Conservation (phyloP, 129 eudicot species). For the Dittrichia graveolens region DNA sequence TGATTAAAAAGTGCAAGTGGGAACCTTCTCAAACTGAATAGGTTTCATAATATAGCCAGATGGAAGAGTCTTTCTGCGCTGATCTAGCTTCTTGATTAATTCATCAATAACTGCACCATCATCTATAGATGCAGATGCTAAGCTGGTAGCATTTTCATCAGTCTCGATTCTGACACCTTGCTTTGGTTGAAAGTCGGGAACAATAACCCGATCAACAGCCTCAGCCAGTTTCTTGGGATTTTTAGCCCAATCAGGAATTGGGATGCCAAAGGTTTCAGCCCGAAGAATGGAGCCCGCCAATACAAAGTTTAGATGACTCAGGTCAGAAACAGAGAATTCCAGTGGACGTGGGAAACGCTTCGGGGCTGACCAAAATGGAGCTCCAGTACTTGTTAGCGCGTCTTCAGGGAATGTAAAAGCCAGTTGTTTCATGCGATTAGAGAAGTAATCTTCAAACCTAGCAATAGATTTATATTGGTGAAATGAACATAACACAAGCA, state of each 20-base stretch:
- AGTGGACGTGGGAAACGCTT: conserved; percentile 86
- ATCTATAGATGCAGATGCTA: conserved; percentile 73
- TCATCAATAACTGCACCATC: conserved; percentile 75
- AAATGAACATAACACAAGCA: neutral
- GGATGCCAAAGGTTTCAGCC: conserved; percentile 87
- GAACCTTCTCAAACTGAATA: conserved; percentile 92
- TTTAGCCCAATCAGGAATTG: conserved; percentile 84
- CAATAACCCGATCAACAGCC: conserved; percentile 65
- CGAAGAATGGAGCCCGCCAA: conserved; percentile 79
- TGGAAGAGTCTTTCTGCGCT: conserved; percentile 45
- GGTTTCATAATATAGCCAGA: conserved; percentile 84
- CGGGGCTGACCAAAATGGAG: conserved; percentile 98
- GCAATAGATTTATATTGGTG: conserved; percentile 2
- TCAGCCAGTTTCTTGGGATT: conserved; percentile 66
- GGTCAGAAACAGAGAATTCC: conserved; percentile 65
- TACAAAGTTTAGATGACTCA: conserved; percentile 70
- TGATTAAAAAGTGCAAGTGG: neutral
- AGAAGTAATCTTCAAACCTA: conserved; percentile 93
- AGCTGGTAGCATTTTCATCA: conserved; percentile 85
- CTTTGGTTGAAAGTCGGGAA: conserved; percentile 86
- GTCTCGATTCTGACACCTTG: conserved; percentile 83
- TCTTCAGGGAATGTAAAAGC: conserved; percentile 91
- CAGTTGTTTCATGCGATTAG: conserved; percentile 83
- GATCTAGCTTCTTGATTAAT: conserved; percentile 65
- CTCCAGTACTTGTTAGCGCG: conserved; percentile 87